These are phyloP conservation scores for Trypanosoma scelopori DNA, from an alignment of 208 protist species.

Conservation along the genomic window DNA sequence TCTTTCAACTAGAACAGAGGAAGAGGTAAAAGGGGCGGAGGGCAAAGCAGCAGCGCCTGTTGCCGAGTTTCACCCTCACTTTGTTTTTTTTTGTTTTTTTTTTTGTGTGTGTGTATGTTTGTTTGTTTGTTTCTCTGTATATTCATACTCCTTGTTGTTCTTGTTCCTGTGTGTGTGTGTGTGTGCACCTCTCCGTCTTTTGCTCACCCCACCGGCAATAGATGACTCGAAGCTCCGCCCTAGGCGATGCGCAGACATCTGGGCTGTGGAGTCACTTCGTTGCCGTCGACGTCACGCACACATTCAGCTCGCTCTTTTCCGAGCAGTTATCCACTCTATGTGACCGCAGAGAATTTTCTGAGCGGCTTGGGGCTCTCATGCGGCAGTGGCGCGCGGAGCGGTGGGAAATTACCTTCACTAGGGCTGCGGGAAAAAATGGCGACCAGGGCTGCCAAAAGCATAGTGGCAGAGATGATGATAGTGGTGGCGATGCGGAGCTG, in stretches of 20 bases:
- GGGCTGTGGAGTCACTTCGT: constrained; percentile 24
- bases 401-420: constrained; percentile 11
- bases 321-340: constrained; percentile 10
- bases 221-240: constrained; percentile 10
- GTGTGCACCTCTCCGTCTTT: neutral
- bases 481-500: neutral
- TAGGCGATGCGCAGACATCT: neutral
- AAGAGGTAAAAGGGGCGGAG: neutral
- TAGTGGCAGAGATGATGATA: neutral
- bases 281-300: constrained; percentile 21
- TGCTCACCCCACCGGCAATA: neutral
- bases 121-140: neutral
- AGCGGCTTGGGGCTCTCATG: constrained; percentile 23
- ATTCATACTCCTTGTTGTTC: no score
- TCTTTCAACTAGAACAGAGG: neutral
- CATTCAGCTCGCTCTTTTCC: constrained; percentile 14
- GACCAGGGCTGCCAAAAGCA: neutral
- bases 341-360: constrained; percentile 9
- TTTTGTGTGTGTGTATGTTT: constrained; percentile 2
- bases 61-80: neutral
- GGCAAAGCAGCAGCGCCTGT: neutral
- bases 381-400: constrained; percentile 13
- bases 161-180: neutral
- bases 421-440: neutral
- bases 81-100: no score